Conservation (phyloP, 1,284 basidiomycete species). For the Sporisorium graminicola region DNA sequence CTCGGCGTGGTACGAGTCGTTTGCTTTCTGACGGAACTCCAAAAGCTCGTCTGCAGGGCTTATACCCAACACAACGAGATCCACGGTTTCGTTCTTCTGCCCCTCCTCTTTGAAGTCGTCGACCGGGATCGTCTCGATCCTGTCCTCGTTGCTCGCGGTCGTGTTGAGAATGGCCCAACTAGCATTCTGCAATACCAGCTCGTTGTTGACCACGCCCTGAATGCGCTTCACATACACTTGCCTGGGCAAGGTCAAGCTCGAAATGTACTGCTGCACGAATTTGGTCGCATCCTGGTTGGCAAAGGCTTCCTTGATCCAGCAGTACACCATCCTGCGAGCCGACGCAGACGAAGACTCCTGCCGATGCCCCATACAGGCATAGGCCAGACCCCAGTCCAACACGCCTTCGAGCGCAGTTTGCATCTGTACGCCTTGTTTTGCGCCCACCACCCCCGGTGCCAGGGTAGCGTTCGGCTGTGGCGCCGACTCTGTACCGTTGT, state of each 20-base stretch:
- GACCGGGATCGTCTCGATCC: constrained; percentile 22
- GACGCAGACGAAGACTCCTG: constrained; percentile 4
- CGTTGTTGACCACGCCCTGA: constrained; percentile 18
- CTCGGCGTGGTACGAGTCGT: constrained; percentile 10
- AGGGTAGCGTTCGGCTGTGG: constrained; percentile 18
- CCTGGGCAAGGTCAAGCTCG: constrained; percentile 27
- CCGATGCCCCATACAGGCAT: constrained; percentile 34
- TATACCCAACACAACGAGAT: constrained; percentile 37
- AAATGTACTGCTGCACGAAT: constrained; percentile 25
- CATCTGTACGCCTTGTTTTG: constrained; percentile 16
- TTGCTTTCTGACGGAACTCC: constrained; percentile 16
- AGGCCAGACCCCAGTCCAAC: constrained; percentile 37
- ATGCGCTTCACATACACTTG: constrained; percentile 35
- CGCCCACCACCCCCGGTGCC: constrained; percentile 9
- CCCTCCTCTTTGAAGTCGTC: constrained; percentile 5
- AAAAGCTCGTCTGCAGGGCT: constrained; percentile 19
- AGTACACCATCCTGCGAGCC: constrained; percentile 24
- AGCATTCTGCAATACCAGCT: constrained; percentile 24
- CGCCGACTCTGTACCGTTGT: background rate
- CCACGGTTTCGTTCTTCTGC: constrained; percentile 8
- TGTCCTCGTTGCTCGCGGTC: background rate
- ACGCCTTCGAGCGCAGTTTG: constrained; percentile 25
- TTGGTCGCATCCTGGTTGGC: constrained; percentile 30
- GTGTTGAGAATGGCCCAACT: constrained; percentile 36
- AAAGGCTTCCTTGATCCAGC: constrained; percentile 45